Evolutionary conservation across 2,329 filamentous ascomycete genomes (phyloP).

Genomic region (Raffaelea deltoideospora): DNA sequence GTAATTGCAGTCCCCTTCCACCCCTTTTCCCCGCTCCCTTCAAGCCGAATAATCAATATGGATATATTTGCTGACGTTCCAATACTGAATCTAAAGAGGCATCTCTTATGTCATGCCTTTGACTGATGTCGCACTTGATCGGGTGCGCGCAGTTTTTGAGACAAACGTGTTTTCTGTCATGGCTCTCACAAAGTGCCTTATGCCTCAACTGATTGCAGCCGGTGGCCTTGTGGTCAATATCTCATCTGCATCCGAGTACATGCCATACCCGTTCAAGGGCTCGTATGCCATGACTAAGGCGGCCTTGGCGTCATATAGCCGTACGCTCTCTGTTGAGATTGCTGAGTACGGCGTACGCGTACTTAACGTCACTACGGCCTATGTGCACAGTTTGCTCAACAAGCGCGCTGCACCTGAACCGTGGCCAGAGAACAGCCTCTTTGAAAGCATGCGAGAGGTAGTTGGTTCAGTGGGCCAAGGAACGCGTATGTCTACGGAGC

Average conservation of each 20-base stretch:
- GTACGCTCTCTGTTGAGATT: constrained; percentile 36
- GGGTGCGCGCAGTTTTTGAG: constrained; percentile 37
- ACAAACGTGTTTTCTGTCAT: constrained; percentile 42
- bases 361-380: constrained; percentile 35
- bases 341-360: constrained; percentile 37
- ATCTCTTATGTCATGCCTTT: constrained; percentile 30
- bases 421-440: constrained; percentile 30
- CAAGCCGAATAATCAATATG: no score
- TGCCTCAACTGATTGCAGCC: constrained; percentile 30
- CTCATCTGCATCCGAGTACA: constrained; percentile 32
- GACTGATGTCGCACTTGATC: constrained; percentile 32
- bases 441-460: constrained; percentile 21
- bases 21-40: no score
- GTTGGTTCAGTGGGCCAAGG: constrained; percentile 12
- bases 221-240: constrained; percentile 39
- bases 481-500: constrained; percentile 12
- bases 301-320: constrained; percentile 35
- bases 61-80: background rate
- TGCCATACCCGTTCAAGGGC: constrained; percentile 35
- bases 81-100: constrained; percentile 1
- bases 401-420: constrained; percentile 26
- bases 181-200: constrained; percentile 34
- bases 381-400: constrained; percentile 27
- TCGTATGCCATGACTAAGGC: constrained; percentile 40
- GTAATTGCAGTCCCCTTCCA: constrained; percentile 22